Conservation (phyloP, 2,329 filamentous ascomycete genomes). For the Ambrosiella beaveri region DNA sequence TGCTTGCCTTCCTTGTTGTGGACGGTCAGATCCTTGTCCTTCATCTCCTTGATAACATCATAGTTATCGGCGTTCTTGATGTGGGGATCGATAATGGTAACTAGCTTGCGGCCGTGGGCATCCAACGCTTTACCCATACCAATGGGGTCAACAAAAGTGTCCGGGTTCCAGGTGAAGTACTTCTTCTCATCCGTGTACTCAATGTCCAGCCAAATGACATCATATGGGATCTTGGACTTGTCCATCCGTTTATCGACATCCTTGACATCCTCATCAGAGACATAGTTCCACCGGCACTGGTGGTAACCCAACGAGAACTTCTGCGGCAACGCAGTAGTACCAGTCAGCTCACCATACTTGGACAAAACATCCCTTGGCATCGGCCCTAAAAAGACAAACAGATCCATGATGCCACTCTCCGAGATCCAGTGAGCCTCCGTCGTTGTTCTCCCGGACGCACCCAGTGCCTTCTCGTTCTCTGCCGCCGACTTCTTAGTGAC, state of each 20-base stretch:
- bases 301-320: conserved; percentile 88
- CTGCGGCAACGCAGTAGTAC: conserved; percentile 78
- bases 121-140: conserved; percentile 81
- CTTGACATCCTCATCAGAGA: conserved; percentile 90
- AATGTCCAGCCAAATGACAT: conserved; percentile 97
- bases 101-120: conserved; percentile 70
- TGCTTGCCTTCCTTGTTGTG: conserved; percentile 78
- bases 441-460: conserved; percentile 48
- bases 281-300: conserved; percentile 98
- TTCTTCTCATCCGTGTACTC: conserved; percentile 95
- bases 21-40: conserved; percentile 65
- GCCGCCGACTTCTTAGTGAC: conserved; percentile 76
- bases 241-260: conserved; percentile 95
- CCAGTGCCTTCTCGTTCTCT: conserved; percentile 62
- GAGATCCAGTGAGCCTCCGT: conserved; percentile 96
- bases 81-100: conserved; percentile 90
- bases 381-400: conserved; percentile 88
- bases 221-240: conserved; percentile 87
- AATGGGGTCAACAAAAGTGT: conserved; percentile 73
- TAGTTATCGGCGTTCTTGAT: conserved; percentile 86
- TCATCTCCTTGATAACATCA: conserved; percentile 59
- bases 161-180: conserved; percentile 92
- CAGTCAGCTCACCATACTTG: conserved; percentile 76
- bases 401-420: conserved; percentile 72
- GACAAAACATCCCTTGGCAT: conserved; percentile 67